Base-by-base conservation (phyloP, 805 yeast species). In the Saturnispora gosingensis region DNA sequence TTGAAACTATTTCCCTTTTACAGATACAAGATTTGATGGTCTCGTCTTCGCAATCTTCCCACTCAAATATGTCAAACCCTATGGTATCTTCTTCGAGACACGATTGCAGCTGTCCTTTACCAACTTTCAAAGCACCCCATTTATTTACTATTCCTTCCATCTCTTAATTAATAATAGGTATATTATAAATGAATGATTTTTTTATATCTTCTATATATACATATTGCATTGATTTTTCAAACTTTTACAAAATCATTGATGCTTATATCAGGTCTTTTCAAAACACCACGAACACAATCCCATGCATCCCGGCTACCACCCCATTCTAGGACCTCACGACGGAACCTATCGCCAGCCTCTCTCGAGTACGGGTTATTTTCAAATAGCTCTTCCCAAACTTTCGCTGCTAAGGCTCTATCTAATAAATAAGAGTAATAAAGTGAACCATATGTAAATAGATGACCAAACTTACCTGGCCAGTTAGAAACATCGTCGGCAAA, bases 381-480 rank as follows among this genome's bases (percentile, higher is more conserved):
- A 64, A 93, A 93, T 39, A 91, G 69, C 45, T 78, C 81, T 10
- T 76, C 73, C 90, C 96, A 93, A 2, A 91, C 77, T 61, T 81
- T 82, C 25, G 88, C 80, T 0, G 98, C 97, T 56, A 93, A 86
- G 6, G 96, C 97, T 39, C 97, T 71, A 67, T 93, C 99, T 51
- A 93, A 76, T 48, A 93, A 67, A 64, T 93, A 93, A 30, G 96
- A 85, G 68, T 93, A 93, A 63, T 93, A 93, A 0, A 90, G 86
- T 0, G 97, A 87, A 1, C 98, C 98, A 62, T 93, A 93, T 0
- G 96, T 88, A 58, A 85, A 86, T 40, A 93, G 69, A 63, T 93
- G 99, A 1, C 97, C 95, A 67, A 93, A 90, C 62, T 83, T 88
- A 1, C 95, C 97, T 52, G 88, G 95, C 96, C 97, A 90, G 25